Conservation (phyloP, 345 rosid genomes). For the Ailanthus altissimus region DNA sequence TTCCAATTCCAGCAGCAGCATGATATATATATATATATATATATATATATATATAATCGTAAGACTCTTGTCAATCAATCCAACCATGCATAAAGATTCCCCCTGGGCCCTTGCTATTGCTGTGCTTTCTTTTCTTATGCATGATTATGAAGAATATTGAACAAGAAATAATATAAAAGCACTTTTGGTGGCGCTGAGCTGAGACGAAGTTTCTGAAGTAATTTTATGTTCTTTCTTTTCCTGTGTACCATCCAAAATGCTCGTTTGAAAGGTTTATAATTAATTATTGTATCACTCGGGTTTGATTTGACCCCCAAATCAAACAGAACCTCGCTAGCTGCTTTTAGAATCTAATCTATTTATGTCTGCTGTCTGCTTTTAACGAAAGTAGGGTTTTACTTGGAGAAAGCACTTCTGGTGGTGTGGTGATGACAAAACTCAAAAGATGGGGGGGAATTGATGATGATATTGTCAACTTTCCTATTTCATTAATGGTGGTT, state of each 20-base stretch:
- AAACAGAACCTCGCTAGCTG: not conserved
- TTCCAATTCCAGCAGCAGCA: too few relatives aligned
- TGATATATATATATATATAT: too few relatives aligned
- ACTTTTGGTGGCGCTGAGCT: not conserved
- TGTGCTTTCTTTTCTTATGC: too few relatives aligned
- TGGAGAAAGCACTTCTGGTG: not conserved
- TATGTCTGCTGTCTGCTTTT: not conserved
- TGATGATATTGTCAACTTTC: too few relatives aligned
- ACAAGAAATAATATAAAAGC: not conserved
- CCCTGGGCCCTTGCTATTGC: too few relatives aligned
- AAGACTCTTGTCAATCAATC: too few relatives aligned
- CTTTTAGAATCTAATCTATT: conserved; percentile 5
- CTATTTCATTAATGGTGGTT: too few relatives aligned
- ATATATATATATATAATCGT: too few relatives aligned
- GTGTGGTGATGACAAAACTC: not conserved
- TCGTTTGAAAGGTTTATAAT: not conserved
- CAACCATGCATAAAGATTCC: too few relatives aligned
- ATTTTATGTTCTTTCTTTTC: not conserved
- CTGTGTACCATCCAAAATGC: conserved; percentile 3
- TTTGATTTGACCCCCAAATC: not conserved
- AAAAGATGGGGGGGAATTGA: too few relatives aligned
- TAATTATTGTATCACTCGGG: not conserved
- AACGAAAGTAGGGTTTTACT: not conserved
- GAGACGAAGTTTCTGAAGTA: not conserved
- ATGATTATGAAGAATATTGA: too few relatives aligned